Percentiles rank a stretch among this genome's conserved stretches.
Evolutionary conservation across 2,329 filamentous ascomycete genomes (phyloP).

Genomic region (Arachnopeziza araneosa): DNA sequence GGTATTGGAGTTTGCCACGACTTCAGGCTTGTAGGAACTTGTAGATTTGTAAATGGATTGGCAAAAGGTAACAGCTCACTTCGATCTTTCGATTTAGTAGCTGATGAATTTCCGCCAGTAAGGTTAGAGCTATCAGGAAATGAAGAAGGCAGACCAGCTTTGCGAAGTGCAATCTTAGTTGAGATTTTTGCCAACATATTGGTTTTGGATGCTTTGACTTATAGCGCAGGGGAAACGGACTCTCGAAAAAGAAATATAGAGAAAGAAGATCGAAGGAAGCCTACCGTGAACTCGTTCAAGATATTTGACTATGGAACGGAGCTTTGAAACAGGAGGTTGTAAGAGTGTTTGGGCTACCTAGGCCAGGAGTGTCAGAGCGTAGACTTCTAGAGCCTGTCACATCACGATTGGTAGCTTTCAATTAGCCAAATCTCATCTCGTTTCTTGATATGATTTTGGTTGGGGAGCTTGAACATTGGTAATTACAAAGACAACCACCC

Average conservation of each 20-base stretch:
- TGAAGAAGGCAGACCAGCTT: constrained; percentile 27
- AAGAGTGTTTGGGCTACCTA: not conserved
- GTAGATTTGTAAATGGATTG: constrained; percentile 26
- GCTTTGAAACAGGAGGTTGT: not conserved
- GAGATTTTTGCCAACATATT: constrained; percentile 29
- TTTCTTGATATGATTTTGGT: not conserved
- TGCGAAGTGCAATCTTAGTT: constrained; percentile 29
- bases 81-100: constrained; percentile 10
- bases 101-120: not conserved
- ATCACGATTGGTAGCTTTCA: not conserved
- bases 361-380: not conserved
- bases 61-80: constrained; percentile 18
- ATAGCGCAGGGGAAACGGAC: not conserved
- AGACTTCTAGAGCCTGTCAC: not conserved
- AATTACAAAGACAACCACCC: no score
- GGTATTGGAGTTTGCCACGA: constrained; percentile 27
- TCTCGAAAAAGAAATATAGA: not conserved
- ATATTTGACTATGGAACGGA: not conserved
- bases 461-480: no score
- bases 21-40: constrained; percentile 24
- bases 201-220: not conserved
- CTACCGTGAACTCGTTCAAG: not conserved
- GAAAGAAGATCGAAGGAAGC: not conserved
- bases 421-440: not conserved
- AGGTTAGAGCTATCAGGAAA: constrained; percentile 12